Percentiles rank a stretch among this genome's conserved stretches.
Conservation (phyloP, 805 yeast species). For the Barnettozyma vustinii region DNA sequence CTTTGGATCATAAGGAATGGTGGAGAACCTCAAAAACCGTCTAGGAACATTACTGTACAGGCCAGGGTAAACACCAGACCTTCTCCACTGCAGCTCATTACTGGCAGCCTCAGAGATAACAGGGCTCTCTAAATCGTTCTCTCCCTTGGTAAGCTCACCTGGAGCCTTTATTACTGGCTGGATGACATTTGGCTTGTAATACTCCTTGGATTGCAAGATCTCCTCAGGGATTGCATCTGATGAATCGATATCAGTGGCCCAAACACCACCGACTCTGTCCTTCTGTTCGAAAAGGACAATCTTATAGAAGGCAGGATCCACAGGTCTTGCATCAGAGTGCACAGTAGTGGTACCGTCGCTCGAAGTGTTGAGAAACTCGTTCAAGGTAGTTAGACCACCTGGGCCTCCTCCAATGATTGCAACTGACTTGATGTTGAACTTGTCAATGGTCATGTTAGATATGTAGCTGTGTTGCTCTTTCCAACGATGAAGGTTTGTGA, state of each 20-base stretch:
- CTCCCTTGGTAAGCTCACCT: constrained; percentile 10
- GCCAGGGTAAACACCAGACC: constrained; percentile 31
- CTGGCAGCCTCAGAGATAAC: constrained; percentile 22
- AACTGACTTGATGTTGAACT: constrained; percentile 21
- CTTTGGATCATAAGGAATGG: constrained; percentile 25
- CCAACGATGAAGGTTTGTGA: no score
- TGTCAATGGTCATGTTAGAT: not conserved
- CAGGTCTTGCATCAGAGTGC: not conserved
- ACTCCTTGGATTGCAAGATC: constrained; percentile 24
- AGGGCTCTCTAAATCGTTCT: constrained; percentile 13
- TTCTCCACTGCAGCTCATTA: constrained; percentile 32
- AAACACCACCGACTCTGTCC: constrained; percentile 36
- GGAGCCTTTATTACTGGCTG: constrained; percentile 16
- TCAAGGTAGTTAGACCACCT: constrained; percentile 30
- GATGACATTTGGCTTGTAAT: constrained; percentile 29
- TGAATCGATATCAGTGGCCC: constrained; percentile 27
- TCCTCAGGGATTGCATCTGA: constrained; percentile 21
- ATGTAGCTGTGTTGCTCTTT: no score
- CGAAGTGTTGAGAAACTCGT: constrained; percentile 28
- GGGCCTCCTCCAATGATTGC: constrained; percentile 36
- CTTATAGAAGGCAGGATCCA: constrained; percentile 25
- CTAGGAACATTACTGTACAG: constrained; percentile 38
- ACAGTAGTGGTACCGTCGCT: constrained; percentile 27
- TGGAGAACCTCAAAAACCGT: constrained; percentile 32
- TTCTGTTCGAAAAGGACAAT: constrained; percentile 39